phyloP scores from a whole-genome alignment of 768 basidiomycete species.

The Suillus clintonianus region DNA sequence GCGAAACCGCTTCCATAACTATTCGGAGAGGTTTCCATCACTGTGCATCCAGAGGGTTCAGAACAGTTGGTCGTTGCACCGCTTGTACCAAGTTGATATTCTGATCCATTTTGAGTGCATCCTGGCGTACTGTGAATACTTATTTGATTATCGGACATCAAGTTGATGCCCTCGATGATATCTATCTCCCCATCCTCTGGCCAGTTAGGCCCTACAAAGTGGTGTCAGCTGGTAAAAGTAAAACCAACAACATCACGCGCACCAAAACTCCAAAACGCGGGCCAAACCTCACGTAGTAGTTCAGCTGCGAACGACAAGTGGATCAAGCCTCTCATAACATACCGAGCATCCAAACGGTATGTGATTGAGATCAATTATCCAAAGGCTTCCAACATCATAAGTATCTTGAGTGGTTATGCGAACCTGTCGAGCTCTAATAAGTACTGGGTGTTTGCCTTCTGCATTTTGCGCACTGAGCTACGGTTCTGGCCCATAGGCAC shows the following conservation, averaged over 20 bases:
- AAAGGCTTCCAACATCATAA: conserved; percentile 46
- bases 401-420: conserved; percentile 45
- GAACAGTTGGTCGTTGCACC: conserved; percentile 23
- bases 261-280: conserved; percentile 35
- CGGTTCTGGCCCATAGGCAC: conserved; percentile 53
- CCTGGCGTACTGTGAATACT: conserved; percentile 52
- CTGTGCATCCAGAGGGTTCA: conserved; percentile 29
- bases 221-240: background rate
- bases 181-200: conserved; percentile 55
- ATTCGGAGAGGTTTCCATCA: conserved; percentile 30
- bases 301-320: conserved; percentile 5
- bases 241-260: background rate
- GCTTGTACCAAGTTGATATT: conserved; percentile 34
- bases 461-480: conserved; percentile 48
- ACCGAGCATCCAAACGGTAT: conserved; percentile 63
- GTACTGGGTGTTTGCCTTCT: conserved; percentile 8
- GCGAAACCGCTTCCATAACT: conserved; percentile 26
- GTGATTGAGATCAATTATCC: conserved; percentile 48
- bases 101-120: conserved; percentile 33
- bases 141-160: conserved; percentile 52
- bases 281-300: conserved; percentile 24
- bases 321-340: conserved; percentile 18
- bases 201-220: conserved; percentile 34
- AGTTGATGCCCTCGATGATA: conserved; percentile 63
- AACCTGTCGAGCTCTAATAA: conserved; percentile 31